phyloP scores from a whole-genome alignment of 106 monocot species.

The Platanthera guangdongensis region DNA sequence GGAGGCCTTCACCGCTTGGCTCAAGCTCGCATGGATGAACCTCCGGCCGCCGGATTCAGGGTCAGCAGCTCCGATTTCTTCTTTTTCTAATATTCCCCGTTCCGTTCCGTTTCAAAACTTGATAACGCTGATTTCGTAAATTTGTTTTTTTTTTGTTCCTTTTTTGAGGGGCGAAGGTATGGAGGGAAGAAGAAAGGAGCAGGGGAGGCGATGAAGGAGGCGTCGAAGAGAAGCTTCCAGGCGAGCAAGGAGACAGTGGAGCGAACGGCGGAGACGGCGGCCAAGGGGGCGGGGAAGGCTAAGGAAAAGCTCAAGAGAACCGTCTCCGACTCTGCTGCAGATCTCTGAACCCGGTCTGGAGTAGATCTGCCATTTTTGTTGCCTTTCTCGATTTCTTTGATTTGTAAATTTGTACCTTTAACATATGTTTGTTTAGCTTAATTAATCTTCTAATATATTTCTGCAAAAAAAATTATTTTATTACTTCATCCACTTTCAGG shows the following conservation, averaged over 20 bases:
- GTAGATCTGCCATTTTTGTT: no score
- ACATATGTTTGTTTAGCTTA: no score
- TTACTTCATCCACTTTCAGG: no score
- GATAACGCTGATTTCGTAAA: background rate
- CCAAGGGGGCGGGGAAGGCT: background rate
- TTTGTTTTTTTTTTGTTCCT: background rate
- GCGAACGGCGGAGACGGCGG: background rate
- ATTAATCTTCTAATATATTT: no score
- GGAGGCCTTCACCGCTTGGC: constrained; percentile 32
- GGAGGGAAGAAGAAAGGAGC: background rate
- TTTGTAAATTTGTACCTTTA: no score
- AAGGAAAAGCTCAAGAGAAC: constrained; percentile 1
- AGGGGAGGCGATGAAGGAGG: constrained; percentile 4
- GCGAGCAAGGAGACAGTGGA: background rate
- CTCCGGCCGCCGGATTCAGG: constrained; percentile 26
- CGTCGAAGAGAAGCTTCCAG: constrained; percentile 4
- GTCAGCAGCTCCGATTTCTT: background rate
- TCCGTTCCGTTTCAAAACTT: no score
- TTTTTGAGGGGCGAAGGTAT: background rate
- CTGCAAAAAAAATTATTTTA: no score
- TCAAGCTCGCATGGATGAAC: constrained; percentile 39
- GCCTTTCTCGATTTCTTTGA: no score
- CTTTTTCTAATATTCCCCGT: background rate
- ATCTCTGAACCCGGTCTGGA: background rate
- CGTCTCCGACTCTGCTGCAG: background rate